Conservation (phyloP, 768 basidiomycete genomes). For the Termitomyces sp. region DNA sequence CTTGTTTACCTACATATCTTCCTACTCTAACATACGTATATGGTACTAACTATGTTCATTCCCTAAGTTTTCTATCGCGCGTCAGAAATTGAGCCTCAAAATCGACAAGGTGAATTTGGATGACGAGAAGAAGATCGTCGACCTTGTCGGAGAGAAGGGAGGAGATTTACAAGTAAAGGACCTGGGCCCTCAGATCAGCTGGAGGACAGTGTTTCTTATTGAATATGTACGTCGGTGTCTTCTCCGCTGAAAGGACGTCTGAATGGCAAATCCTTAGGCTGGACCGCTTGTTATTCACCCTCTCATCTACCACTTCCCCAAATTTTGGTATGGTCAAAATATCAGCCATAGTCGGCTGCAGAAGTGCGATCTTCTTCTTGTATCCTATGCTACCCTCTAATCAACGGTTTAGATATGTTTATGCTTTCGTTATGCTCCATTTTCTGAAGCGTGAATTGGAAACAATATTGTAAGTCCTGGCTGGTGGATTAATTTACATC, state of each 20-base stretch:
- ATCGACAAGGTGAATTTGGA: conserved; percentile 55
- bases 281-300: conserved; percentile 92
- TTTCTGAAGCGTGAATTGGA: conserved; percentile 91
- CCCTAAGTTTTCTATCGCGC: conserved; percentile 57
- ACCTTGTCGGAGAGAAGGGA: conserved; percentile 52
- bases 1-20: background rate
- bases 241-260: background rate
- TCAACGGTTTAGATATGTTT: conserved; percentile 45
- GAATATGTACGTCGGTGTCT: conserved; percentile 76
- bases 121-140: conserved; percentile 55
- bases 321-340: conserved; percentile 60
- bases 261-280: conserved; percentile 34
- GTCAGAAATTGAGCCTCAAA: conserved; percentile 69
- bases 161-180: conserved; percentile 80
- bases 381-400: background rate
- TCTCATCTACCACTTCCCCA: conserved; percentile 66
- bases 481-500: background rate
- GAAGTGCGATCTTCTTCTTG: conserved; percentile 34
- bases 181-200: conserved; percentile 83
- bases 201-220: conserved; percentile 82
- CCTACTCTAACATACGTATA: background rate
- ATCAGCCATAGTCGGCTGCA: conserved; percentile 76
- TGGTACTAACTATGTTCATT: background rate
- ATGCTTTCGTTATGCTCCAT: conserved; percentile 74
- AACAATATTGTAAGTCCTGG: conserved; percentile 69